Evolutionary conservation across 1,284 basidiomycete genomes (phyloP), one percentile per base, ranked within the genome.

Genomic region (Dichomitus squalens): DNA sequence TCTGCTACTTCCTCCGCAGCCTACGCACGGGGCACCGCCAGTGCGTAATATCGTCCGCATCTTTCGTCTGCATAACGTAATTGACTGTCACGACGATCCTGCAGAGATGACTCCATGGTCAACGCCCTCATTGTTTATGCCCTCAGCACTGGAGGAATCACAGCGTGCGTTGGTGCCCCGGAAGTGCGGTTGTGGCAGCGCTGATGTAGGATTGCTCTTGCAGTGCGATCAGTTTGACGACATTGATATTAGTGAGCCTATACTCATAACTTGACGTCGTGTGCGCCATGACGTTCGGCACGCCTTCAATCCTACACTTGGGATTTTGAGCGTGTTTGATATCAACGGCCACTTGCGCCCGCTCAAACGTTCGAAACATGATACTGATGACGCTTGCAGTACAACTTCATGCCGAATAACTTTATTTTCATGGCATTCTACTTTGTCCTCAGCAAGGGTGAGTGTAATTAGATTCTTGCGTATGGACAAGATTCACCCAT

Each of bases 361-460:
- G 29, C 29, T 11, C 11, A n/a, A n/a, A n/a, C n/a, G n/a, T n/a
- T n/a, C n/a, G n/a, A n/a, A n/a, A n/a, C 29, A 31, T 18, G 35
- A 57, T 7, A 12, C 34, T 52, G 43, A 50, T 52, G 8, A 4
- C 27, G 2, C 55, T 35, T 39, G 7, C 58, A 88, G 86, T 88
- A 82, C 66, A 81, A 87, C 63, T 60, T 76, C 29, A 77, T 81
- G 72, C 79, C 83, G 0, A 55, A 64, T 27, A 86, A 86, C 64
- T 77, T 88, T 49, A 78, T 84, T 52, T 88, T 85, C 66, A 75
- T 83, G 52, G 76, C 76, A 1, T 76, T 77, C 51, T 88, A 86
- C 67, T 87, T 88, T 58, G 77, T 84, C 49, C 70, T 88, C 50
- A 85, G 82, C 72, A 88, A 88, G 73, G 66, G 87, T 88, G 67